A percentile compares a stretch with the other conserved stretches of the same genome.
Evolutionary conservation across 768 basidiomycete genomes (phyloP).

Genomic region (Tylopilus subfusipes): DNA sequence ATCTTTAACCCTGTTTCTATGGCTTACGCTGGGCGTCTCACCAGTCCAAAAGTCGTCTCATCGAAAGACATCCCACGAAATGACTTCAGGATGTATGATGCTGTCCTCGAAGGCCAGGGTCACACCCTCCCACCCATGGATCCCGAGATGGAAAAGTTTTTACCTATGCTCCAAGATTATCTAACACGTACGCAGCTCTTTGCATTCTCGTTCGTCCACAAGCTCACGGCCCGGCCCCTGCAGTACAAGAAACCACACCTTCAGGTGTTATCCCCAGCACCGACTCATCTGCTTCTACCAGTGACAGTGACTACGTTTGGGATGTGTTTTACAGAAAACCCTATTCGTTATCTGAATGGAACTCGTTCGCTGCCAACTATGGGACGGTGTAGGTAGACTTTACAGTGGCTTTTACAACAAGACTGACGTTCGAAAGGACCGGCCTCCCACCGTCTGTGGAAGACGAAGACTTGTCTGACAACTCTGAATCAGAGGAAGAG

Average conservation of each 20-base stretch:
- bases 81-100: conserved; percentile 71
- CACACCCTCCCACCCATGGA: conserved; percentile 36
- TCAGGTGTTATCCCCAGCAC: conserved; percentile 3
- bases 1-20: neutral
- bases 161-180: conserved; percentile 76
- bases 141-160: conserved; percentile 70
- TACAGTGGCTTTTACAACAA: neutral
- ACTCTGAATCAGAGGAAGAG: conserved; percentile 62
- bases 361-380: conserved; percentile 49
- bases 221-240: neutral
- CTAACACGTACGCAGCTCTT: conserved; percentile 45
- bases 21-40: neutral
- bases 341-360: conserved; percentile 56
- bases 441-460: conserved; percentile 58
- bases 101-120: conserved; percentile 45
- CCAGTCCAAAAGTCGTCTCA: conserved; percentile 55
- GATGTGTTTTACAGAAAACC: conserved; percentile 79
- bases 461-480: conserved; percentile 53
- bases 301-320: conserved; percentile 68
- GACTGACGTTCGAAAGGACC: conserved; percentile 39
- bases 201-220: neutral
- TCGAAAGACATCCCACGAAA: conserved; percentile 44
- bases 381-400: conserved; percentile 56
- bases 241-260: conserved; percentile 29
- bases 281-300: neutral